A percentile compares a stretch with the other conserved stretches of the same genome.
phyloP scores from a whole-genome alignment of 83 land plant genomes.

The Isoetes engelmannii region DNA sequence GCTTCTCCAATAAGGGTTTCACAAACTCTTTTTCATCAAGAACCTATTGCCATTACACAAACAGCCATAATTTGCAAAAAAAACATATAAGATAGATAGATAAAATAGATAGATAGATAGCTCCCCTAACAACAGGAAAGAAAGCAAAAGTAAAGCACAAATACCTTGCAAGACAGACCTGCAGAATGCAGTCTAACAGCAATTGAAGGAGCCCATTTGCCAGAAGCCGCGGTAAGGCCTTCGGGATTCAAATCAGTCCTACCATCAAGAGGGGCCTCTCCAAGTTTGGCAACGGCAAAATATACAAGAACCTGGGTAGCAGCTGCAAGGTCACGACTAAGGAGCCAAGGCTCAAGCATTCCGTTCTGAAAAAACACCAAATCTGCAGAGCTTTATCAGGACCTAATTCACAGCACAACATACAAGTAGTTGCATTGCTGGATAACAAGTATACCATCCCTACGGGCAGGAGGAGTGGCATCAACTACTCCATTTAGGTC shows the following conservation, averaged over 20 bases:
- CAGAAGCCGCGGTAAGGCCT: constrained; percentile 88
- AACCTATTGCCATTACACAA: constrained; percentile 37
- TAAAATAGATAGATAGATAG: not conserved
- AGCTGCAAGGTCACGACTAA: constrained; percentile 55
- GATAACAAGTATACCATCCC: constrained; percentile 47
- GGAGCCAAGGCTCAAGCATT: constrained; percentile 94
- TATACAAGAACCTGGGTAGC: constrained; percentile 89
- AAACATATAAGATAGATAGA: not conserved
- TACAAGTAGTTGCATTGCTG: not conserved
- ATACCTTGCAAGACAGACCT: constrained; percentile 89
- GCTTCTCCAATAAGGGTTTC: constrained; percentile 86
- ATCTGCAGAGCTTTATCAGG: constrained; percentile 49
- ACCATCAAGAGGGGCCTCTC: constrained; percentile 87
- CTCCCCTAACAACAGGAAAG: not conserved
- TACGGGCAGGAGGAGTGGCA: constrained; percentile 68
- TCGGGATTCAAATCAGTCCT: constrained; percentile 94
- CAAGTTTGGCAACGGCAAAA: constrained; percentile 90
- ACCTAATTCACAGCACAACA: not conserved
- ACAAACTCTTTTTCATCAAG: constrained; percentile 65
- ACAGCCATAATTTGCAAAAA: not conserved
- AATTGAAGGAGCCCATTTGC: constrained; percentile 87
- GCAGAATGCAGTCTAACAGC: constrained; percentile 72
- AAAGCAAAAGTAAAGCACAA: not conserved
- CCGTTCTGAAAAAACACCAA: constrained; percentile 99
- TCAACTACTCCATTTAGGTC: constrained; percentile 80